Evolutionary conservation across 192 early-diverging fungal genomes (phyloP), one percentile per base, ranked within the genome.

Genomic region (Helicostylum pulchrum): DNA sequence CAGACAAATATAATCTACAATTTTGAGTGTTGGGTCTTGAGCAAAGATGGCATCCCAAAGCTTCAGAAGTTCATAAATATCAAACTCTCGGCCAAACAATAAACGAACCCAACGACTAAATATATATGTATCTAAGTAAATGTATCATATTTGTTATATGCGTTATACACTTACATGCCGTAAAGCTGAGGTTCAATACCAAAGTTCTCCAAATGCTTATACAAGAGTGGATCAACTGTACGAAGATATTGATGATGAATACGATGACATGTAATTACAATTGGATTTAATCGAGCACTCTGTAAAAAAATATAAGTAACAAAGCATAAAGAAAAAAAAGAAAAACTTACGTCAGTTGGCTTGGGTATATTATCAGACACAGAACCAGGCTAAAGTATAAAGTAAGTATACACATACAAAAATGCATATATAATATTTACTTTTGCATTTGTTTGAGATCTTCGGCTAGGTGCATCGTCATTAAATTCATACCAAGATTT

Each of bases 21-120:
- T 81, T 19, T 82, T 80, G 30, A 96, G 72, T 23, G 84, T 85
- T 2, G 82, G 71, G 68, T 90, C 89, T 53, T 95, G 87, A 12
- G 91, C 90, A 75, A 97, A 89, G 23, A 98, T 78, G n/a, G 85
- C 88, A 60, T 95, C 94, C 96, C 96, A 98, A 20, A 98, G 74
- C n/a, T 53, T 53, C 14, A 94, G 55, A 15, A 93, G 73, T 21
- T 91, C 74, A 5, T 83, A 67, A 20, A 95, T 79, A 4, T 83
- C 58, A 48, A 98, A 89, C 74, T 98, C 96, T 31, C 96, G 77
- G 12, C 92, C 88, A 83, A 96, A 98, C 9, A 98, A 81, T 34
- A 98, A 75, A 39, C 96, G 81, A 52, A 95, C 78, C 96, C 96
- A 98, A 15, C 95, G 88, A 56, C 88, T 87, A 47, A 39, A 52